phyloP scores from a whole-genome alignment of 2,329 filamentous ascomycete genomes.

The Fusarium mangiferae region DNA sequence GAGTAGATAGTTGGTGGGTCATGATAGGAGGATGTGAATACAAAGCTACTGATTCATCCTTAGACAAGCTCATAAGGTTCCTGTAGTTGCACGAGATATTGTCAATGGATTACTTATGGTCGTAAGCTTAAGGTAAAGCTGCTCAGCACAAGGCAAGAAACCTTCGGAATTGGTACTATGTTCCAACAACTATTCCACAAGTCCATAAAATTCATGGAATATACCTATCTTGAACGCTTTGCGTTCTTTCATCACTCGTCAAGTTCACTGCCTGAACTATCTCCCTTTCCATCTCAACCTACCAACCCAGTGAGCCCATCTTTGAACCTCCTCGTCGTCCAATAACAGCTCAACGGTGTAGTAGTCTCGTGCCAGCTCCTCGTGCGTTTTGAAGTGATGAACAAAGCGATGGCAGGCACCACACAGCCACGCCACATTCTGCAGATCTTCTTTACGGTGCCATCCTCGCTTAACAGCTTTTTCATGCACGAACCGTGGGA shows the following conservation, averaged over 20 bases:
- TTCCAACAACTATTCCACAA: background rate
- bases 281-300: conserved; percentile 76
- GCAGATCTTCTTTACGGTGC: conserved; percentile 79
- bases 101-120: background rate
- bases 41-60: background rate
- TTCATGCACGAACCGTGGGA: conserved; percentile 80
- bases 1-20: background rate
- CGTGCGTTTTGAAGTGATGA: conserved; percentile 78
- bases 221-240: background rate
- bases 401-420: conserved; percentile 86
- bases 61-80: background rate
- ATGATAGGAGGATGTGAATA: background rate
- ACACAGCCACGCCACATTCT: conserved; percentile 88
- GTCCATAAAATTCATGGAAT: background rate
- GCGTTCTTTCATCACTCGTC: background rate
- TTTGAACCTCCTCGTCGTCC: conserved; percentile 75
- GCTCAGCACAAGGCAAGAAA: background rate
- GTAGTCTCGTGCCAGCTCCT: conserved; percentile 78
- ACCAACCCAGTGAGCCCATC: conserved; percentile 78
- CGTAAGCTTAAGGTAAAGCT: too few species aligned
- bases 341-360: conserved; percentile 78
- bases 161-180: background rate
- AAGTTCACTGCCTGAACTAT: background rate
- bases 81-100: background rate
- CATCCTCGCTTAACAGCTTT: conserved; percentile 82